A percentile compares a stretch with the other conserved stretches of the same genome.
phyloP scores from a whole-genome alignment of 1,284 basidiomycete genomes.

The Heterobasidion parviporum region DNA sequence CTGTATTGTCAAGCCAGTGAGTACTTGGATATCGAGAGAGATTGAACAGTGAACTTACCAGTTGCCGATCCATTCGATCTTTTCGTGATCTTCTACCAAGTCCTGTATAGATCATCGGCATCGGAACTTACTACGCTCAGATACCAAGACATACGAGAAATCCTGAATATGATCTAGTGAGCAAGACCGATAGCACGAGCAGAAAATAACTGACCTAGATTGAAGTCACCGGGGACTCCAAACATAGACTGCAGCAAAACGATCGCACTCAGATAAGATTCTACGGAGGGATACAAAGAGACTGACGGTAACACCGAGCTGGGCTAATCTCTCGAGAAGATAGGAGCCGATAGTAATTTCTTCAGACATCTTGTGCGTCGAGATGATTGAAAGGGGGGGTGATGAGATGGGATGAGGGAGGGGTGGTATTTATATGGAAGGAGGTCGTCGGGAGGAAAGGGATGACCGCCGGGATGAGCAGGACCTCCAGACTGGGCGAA shows the following conservation, averaged over 20 bases:
- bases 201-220: constrained; percentile 49
- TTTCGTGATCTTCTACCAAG: constrained; percentile 75
- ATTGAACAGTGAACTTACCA: constrained; percentile 40
- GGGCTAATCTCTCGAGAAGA: constrained; percentile 61
- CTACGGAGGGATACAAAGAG: constrained; percentile 2
- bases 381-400: neutral
- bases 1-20: constrained; percentile 25
- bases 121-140: neutral
- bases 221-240: constrained; percentile 91
- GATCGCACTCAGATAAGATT: constrained; percentile 5
- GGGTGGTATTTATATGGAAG: neutral
- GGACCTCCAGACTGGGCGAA: neutral
- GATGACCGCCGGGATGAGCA: neutral
- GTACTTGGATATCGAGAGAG: neutral
- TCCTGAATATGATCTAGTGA: constrained; percentile 13
- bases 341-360: constrained; percentile 57
- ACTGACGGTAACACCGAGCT: constrained; percentile 58
- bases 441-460: neutral
- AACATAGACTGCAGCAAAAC: constrained; percentile 58
- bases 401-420: neutral
- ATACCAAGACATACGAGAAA: constrained; percentile 42
- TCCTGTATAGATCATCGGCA: constrained; percentile 40
- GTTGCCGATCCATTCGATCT: constrained; percentile 86
- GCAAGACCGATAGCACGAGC: neutral
- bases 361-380: constrained; percentile 23